These are phyloP conservation scores for Darksidea phi DNA, from an alignment of 495 filamentous ascomycete genomes.

Conservation along the genomic window DNA sequence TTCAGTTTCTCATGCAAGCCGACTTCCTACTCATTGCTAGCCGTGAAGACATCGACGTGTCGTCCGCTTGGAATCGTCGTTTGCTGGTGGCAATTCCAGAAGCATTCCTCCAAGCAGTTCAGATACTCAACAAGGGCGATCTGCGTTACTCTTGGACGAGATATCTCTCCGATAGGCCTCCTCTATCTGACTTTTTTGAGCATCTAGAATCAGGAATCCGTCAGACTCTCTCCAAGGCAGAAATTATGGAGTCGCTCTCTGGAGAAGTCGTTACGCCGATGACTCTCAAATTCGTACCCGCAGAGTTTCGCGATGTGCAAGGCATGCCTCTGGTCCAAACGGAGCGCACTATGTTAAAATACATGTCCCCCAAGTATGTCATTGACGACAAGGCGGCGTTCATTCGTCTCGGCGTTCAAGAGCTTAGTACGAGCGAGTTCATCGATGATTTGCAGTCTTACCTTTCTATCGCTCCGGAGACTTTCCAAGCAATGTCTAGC, in stretches of 20 bases:
- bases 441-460: background rate
- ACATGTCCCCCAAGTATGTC: background rate
- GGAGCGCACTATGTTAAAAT: background rate
- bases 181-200: background rate
- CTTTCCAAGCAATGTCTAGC: background rate
- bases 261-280: background rate
- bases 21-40: background rate
- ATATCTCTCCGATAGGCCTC: background rate
- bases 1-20: background rate
- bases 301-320: background rate
- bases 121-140: background rate
- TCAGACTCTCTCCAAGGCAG: background rate
- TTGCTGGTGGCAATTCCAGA: background rate
- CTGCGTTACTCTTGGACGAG: background rate
- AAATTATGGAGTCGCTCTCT: background rate
- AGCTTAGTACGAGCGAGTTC: background rate
- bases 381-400: background rate
- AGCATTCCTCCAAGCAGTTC: background rate
- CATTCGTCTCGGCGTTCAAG: background rate
- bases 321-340: background rate
- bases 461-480: background rate
- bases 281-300: background rate
- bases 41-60: background rate
- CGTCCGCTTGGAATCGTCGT: conserved; percentile 2
- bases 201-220: background rate